Evolutionary conservation across 1,284 basidiomycete species (phyloP).

Genomic region (Flammula alnicola): DNA sequence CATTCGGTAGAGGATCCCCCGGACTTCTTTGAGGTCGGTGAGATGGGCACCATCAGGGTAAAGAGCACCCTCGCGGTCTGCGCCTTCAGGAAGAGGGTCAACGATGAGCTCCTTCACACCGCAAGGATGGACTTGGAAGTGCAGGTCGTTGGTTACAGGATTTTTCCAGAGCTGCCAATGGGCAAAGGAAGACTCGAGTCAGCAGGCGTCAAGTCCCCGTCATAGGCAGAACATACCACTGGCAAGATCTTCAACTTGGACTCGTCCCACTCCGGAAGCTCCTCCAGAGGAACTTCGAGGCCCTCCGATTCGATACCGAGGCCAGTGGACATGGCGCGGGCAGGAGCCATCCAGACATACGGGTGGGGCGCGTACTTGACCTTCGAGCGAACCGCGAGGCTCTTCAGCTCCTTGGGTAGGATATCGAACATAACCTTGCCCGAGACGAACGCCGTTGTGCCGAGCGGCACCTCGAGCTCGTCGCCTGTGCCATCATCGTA

Average conservation of each 20-base stretch:
- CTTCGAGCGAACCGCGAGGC: constrained; percentile 77
- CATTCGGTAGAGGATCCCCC: constrained; percentile 78
- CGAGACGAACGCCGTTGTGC: constrained; percentile 84
- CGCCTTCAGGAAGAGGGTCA: constrained; percentile 62
- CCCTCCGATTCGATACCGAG: constrained; percentile 81
- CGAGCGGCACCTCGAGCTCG: constrained; percentile 80
- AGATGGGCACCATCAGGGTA: constrained; percentile 80
- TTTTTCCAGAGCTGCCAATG: constrained; percentile 79
- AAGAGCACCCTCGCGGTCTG: constrained; percentile 55
- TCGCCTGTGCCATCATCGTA: constrained; percentile 93
- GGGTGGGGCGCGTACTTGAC: constrained; percentile 74
- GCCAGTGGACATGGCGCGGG: constrained; percentile 73
- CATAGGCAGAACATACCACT: constrained; percentile 34
- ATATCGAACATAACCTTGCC: constrained; percentile 89
- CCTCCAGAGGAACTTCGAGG: constrained; percentile 63
- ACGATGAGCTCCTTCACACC: constrained; percentile 61
- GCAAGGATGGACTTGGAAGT: constrained; percentile 81
- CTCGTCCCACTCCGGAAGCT: constrained; percentile 79
- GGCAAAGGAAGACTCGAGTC: background rate
- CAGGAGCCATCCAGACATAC: constrained; percentile 86
- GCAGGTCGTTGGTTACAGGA: constrained; percentile 73
- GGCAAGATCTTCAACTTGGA: constrained; percentile 72
- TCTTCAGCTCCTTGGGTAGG: constrained; percentile 76
- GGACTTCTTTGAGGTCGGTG: constrained; percentile 69
- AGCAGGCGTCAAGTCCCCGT: constrained; percentile 2